phyloP scores from a whole-genome alignment of 495 filamentous ascomycete species.

The Bacidia gigantensis region DNA sequence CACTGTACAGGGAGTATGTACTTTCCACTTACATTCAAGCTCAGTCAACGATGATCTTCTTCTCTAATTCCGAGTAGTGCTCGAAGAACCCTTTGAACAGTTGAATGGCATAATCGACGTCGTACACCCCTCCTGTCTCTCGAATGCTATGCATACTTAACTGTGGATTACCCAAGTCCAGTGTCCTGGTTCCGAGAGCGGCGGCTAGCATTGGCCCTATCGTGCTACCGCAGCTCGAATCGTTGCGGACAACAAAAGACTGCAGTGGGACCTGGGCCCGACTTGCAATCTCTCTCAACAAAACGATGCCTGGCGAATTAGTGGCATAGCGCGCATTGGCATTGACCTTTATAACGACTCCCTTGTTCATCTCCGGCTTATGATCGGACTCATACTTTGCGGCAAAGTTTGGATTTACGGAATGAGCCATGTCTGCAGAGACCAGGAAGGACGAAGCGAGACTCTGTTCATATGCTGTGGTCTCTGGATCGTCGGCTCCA shows the following conservation, averaged over 20 bases:
- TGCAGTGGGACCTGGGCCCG: slow-evolving; percentile 64
- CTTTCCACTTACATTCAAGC: too few relatives aligned
- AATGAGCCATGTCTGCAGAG: slow-evolving; percentile 96
- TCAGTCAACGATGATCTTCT: slow-evolving; percentile 65
- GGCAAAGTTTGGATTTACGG: slow-evolving; percentile 85
- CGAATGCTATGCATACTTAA: slow-evolving; percentile 94
- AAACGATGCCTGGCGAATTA: slow-evolving; percentile 86
- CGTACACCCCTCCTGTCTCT: slow-evolving; percentile 75
- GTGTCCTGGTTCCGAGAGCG: slow-evolving; percentile 66
- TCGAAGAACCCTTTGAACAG: slow-evolving; percentile 82
- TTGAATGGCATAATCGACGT: slow-evolving; percentile 76
- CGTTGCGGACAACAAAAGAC: slow-evolving; percentile 91
- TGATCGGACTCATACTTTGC: slow-evolving; percentile 84
- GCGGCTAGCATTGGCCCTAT: slow-evolving; percentile 93
- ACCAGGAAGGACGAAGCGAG: slow-evolving; percentile 85
- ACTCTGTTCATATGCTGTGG: slow-evolving; percentile 86
- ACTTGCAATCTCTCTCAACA: slow-evolving; percentile 75
- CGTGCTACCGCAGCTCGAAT: slow-evolving; percentile 84
- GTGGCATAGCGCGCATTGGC: slow-evolving; percentile 94
- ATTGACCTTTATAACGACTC: slow-evolving; percentile 94
- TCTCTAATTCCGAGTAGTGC: slow-evolving; percentile 64
- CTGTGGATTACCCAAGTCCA: slow-evolving; percentile 94
- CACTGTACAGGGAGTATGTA: too few relatives aligned
- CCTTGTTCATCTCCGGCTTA: slow-evolving; percentile 89
- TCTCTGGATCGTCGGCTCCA: slow-evolving; percentile 40